These are phyloP conservation scores for Wickerhamomyces rabaulensis DNA, from an alignment of 805 yeast genomes.

Conservation along the genomic window DNA sequence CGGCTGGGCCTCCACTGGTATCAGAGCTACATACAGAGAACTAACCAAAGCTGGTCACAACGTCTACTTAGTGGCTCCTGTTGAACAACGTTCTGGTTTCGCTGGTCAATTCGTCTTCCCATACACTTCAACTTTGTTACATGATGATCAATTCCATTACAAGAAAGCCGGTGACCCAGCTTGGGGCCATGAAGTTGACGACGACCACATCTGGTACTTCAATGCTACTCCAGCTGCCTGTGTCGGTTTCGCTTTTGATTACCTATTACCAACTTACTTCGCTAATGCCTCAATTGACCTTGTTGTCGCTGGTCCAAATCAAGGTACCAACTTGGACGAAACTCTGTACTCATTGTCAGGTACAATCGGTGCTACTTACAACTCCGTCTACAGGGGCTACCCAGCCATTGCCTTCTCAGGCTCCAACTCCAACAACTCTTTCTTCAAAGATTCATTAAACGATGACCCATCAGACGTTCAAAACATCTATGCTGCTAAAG, in stretches of 20 bases:
- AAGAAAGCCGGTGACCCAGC: conserved; percentile 45
- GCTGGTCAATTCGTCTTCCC: conserved; percentile 52
- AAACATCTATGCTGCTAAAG: conserved; percentile 39
- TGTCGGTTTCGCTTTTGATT: conserved; percentile 43
- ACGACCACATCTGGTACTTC: conserved; percentile 46
- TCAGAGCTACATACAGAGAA: conserved; percentile 49
- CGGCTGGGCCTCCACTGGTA: conserved; percentile 51
- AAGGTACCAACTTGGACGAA: conserved; percentile 42
- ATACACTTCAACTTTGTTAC: conserved; percentile 30
- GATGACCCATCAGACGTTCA: conserved; percentile 35
- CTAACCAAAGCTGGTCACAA: conserved; percentile 43
- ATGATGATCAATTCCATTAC: conserved; percentile 44
- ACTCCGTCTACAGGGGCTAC: conserved; percentile 41
- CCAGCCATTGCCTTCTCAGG: conserved; percentile 52
- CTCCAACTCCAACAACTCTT: conserved; percentile 43
- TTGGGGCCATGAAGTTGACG: conserved; percentile 46
- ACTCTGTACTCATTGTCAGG: conserved; percentile 40
- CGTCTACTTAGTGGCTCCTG: conserved; percentile 48
- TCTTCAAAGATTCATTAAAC: conserved; percentile 34
- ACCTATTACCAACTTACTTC: conserved; percentile 41
- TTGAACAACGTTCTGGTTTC: conserved; percentile 44
- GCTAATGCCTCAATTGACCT: conserved; percentile 40
- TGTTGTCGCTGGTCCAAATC: conserved; percentile 49
- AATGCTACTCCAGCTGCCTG: conserved; percentile 52
- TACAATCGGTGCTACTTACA: conserved; percentile 47